Evolutionary conservation across 352 stramenopile genomes (phyloP).

Genomic region (Phytophthora ohioensis): DNA sequence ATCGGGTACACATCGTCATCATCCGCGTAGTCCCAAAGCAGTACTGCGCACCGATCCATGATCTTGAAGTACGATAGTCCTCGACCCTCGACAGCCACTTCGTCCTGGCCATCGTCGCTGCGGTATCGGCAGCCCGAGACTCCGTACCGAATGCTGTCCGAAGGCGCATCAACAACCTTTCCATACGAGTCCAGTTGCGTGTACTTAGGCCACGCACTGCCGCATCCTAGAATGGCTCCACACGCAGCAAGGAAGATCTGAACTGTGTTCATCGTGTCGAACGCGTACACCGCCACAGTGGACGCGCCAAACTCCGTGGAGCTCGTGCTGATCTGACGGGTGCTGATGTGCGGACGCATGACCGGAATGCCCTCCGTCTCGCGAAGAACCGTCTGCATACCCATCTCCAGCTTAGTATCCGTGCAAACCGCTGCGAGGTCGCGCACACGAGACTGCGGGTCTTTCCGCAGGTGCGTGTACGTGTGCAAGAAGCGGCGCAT

Average conservation of each 20-base stretch:
- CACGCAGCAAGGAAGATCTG: slow-evolving; percentile 48
- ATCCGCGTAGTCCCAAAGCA: slow-evolving; percentile 46
- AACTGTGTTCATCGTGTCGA: slow-evolving; percentile 50
- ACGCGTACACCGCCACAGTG: slow-evolving; percentile 42
- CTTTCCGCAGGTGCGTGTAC: slow-evolving; percentile 44
- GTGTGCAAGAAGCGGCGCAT: slow-evolving; percentile 43
- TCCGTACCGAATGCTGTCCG: slow-evolving; percentile 42
- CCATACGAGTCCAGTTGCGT: slow-evolving; percentile 38
- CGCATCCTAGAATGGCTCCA: slow-evolving; percentile 36
- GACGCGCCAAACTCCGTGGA: slow-evolving; percentile 45
- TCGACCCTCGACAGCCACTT: slow-evolving; percentile 39
- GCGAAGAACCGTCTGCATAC: slow-evolving; percentile 41
- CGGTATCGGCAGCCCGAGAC: slow-evolving; percentile 41
- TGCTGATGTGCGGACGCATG: slow-evolving; percentile 36
- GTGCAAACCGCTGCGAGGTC: slow-evolving; percentile 39
- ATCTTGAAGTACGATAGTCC: slow-evolving; percentile 48
- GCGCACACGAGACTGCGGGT: slow-evolving; percentile 34
- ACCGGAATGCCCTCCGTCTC: slow-evolving; percentile 42
- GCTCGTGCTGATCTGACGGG: slow-evolving; percentile 31
- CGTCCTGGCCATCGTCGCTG: slow-evolving; percentile 40
- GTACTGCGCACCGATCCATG: slow-evolving; percentile 32
- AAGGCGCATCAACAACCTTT: slow-evolving; percentile 38
- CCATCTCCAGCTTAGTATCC: slow-evolving; percentile 42
- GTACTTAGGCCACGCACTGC: slow-evolving; percentile 41
- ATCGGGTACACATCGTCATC: slow-evolving; percentile 44